phyloP scores from a whole-genome alignment of 345 rosid species.

The Syzygium oleosum region DNA sequence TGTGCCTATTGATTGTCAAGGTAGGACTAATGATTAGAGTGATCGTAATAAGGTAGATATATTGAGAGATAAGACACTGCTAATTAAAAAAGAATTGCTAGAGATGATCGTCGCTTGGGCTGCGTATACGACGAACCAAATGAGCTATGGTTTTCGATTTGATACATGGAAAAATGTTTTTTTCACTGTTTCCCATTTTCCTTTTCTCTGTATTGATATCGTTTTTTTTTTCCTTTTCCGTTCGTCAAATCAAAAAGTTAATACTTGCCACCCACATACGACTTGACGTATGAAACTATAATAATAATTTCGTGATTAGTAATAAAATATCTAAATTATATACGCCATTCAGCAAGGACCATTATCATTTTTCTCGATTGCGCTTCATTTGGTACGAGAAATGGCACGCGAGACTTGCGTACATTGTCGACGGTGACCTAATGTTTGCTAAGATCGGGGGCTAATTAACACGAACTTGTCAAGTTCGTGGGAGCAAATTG shows the following conservation, averaged over 20 bases:
- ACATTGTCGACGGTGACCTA: not conserved
- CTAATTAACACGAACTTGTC: not conserved
- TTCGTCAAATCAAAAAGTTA: not conserved
- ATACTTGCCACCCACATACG: accelerated
- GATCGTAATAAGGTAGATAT: not conserved
- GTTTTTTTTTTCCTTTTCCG: no score
- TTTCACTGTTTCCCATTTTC: no score
- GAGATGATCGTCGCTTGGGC: no score
- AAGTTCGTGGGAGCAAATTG: not conserved
- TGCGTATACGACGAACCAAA: no score
- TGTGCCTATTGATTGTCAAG: not conserved
- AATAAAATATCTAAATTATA: no score
- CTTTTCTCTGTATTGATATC: no score
- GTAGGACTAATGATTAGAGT: not conserved
- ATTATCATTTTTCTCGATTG: not conserved
- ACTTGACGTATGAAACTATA: not conserved
- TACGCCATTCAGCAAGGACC: accelerated
- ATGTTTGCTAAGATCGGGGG: not conserved
- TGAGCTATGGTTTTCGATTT: no score
- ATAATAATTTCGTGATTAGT: not conserved
- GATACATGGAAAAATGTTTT: no score
- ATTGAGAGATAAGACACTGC: not conserved
- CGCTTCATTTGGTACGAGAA: not conserved
- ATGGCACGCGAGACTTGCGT: not conserved
- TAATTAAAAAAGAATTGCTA: no score